Percentiles rank a stretch among this genome's conserved stretches.
These are phyloP conservation scores for Cryphonectria japonica DNA, from an alignment of 2,329 filamentous ascomycete genomes.

Conservation along the genomic window DNA sequence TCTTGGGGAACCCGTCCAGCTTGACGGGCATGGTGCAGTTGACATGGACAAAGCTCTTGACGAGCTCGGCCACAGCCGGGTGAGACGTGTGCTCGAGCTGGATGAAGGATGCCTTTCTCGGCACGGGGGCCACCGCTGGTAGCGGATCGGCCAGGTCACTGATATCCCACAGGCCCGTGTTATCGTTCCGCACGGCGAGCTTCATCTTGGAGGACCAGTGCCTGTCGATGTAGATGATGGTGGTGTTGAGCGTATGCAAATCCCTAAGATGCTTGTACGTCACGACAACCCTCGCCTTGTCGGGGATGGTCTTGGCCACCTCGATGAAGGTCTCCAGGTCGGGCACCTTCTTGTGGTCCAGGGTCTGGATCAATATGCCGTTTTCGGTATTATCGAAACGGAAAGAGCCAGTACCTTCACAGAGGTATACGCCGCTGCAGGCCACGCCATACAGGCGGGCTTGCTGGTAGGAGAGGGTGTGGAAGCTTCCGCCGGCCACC, in stretches of 20 bases:
- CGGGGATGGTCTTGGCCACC: constrained; percentile 86
- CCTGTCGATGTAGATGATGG: constrained; percentile 88
- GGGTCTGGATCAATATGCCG: constrained; percentile 90
- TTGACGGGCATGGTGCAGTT: constrained; percentile 93
- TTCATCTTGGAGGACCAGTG: constrained; percentile 98
- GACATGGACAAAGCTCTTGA: constrained; percentile 93
- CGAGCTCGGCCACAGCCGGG: constrained; percentile 87
- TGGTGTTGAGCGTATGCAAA: constrained; percentile 90
- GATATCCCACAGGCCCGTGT: constrained; percentile 93
- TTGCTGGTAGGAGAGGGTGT: constrained; percentile 96
- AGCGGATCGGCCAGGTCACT: constrained; percentile 80
- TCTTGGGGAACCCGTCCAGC: constrained; percentile 95
- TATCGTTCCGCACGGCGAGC: constrained; percentile 86
- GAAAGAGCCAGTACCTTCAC: constrained; percentile 88
- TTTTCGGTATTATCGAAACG: constrained; percentile 71
- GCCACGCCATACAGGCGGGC: constrained; percentile 94
- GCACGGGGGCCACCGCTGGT: constrained; percentile 71
- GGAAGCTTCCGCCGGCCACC: constrained; percentile 92
- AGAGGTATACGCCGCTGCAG: constrained; percentile 90
- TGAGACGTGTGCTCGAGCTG: constrained; percentile 87
- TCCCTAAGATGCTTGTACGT: constrained; percentile 93
- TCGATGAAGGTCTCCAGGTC: constrained; percentile 87
- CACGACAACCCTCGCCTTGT: constrained; percentile 82
- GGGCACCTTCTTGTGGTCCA: constrained; percentile 90
- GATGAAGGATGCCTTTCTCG: constrained; percentile 86